Percentiles rank a stretch among this genome's conserved stretches.
Evolutionary conservation across 2,329 filamentous ascomycete genomes (phyloP).

Genomic region (Monilinia fructicola): DNA sequence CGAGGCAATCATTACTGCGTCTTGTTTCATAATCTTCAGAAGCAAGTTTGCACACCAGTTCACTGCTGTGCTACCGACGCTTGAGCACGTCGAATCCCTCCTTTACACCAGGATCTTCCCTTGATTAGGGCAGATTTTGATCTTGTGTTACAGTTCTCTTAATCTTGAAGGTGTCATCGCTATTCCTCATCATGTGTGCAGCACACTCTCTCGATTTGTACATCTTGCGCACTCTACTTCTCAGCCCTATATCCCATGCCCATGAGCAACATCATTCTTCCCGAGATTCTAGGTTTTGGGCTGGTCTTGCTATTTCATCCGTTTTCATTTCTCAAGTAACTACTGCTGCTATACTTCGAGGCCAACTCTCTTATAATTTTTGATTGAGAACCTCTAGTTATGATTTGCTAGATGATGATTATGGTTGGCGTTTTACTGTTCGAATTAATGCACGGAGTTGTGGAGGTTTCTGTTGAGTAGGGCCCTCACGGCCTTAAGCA

Average conservation of each 20-base stretch:
- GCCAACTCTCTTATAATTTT: constrained; percentile 63
- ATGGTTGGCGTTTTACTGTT: constrained; percentile 62
- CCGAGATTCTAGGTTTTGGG: constrained; percentile 5
- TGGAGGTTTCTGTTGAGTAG: constrained; percentile 60
- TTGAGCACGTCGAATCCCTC: neutral
- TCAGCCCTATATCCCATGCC: constrained; percentile 15
- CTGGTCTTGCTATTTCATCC: constrained; percentile 41
- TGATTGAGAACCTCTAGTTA: constrained; percentile 74
- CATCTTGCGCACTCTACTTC: neutral
- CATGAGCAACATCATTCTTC: neutral
- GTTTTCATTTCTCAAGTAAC: constrained; percentile 82
- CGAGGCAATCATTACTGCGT: neutral
- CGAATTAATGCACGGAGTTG: constrained; percentile 63
- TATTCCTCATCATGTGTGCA: neutral
- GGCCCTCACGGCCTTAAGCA: constrained; percentile 71
- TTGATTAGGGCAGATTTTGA: constrained; percentile 8
- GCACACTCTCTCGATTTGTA: constrained; percentile 4
- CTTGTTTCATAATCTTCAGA: no score
- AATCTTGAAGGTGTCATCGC: neutral
- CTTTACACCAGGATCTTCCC: neutral
- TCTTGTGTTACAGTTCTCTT: constrained; percentile 5
- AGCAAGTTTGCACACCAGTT: neutral
- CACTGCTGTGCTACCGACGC: neutral
- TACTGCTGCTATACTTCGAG: constrained; percentile 80
- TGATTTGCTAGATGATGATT: constrained; percentile 66